phyloP scores from a whole-genome alignment of 345 rosid species.

The Bretschneidera sinensis region DNA sequence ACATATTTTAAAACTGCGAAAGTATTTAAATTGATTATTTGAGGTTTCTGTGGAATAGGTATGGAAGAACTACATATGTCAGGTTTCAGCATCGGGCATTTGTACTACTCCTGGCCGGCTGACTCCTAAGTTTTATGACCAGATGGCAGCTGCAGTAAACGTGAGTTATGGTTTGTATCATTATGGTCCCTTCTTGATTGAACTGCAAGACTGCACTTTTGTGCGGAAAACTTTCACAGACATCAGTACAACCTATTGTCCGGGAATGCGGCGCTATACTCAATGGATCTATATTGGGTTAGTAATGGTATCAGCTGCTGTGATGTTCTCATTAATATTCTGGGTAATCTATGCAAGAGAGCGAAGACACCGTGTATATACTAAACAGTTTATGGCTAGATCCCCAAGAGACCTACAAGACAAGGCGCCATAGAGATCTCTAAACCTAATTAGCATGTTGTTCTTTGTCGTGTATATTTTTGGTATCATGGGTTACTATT shows the following conservation, averaged over 20 bases:
- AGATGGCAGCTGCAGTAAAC: constrained; percentile 67
- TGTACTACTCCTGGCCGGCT: constrained; percentile 75
- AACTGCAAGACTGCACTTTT: constrained; percentile 67
- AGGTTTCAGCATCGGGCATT: constrained; percentile 41
- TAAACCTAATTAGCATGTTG: too few species aligned
- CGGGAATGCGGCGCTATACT: constrained; percentile 50
- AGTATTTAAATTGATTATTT: neutral
- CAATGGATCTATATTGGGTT: constrained; percentile 77
- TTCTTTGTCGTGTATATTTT: too few species aligned
- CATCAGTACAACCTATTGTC: constrained; percentile 51
- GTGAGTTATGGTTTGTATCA: constrained; percentile 70
- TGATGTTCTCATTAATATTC: constrained; percentile 89
- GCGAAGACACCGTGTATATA: constrained; percentile 75
- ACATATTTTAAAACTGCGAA: too few species aligned
- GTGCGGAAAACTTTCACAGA: constrained; percentile 71
- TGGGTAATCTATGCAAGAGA: constrained; percentile 91
- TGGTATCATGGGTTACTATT: too few species aligned
- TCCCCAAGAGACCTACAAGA: constrained; percentile 22
- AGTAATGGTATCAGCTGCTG: constrained; percentile 70
- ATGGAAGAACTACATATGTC: constrained; percentile 58
- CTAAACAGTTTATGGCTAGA: constrained; percentile 41
- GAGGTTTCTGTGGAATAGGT: constrained; percentile 33
- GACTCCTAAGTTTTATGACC: constrained; percentile 56
- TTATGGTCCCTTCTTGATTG: constrained; percentile 78
- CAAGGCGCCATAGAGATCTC: constrained; percentile 26